A percentile compares a stretch with the other conserved stretches of the same genome.
phyloP scores from a whole-genome alignment of 371 early-diverging fungal species.

The Synchytrium microbalum region DNA sequence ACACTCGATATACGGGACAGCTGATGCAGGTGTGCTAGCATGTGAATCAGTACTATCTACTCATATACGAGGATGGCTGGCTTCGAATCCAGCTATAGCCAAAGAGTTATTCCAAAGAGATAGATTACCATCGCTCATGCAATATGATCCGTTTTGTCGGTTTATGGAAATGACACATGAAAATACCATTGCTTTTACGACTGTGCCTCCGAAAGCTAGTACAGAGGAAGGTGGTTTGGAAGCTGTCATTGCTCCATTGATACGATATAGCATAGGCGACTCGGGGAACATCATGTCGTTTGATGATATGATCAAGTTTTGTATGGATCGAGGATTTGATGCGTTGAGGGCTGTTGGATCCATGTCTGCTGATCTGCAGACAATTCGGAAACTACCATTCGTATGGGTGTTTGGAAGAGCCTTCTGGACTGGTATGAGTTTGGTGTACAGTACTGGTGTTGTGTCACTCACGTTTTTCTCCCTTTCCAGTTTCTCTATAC shows the following conservation, averaged over 20 bases:
- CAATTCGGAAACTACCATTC: slow-evolving; percentile 18
- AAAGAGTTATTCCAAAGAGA: slow-evolving; percentile 15
- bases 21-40: slow-evolving; percentile 28
- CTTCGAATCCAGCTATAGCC: slow-evolving; percentile 10
- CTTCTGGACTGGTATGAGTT: no score
- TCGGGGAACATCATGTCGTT: slow-evolving; percentile 18
- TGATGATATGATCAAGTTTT: slow-evolving; percentile 16
- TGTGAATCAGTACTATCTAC: slow-evolving; percentile 18
- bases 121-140: slow-evolving; percentile 22
- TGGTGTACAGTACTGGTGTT: no score
- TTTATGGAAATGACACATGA: slow-evolving; percentile 13
- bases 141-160: slow-evolving; percentile 21
- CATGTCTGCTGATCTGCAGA: not conserved
- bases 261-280: slow-evolving; percentile 25
- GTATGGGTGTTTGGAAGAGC: slow-evolving; percentile 26
- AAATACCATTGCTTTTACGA: slow-evolving; percentile 16
- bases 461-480: no score
- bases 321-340: slow-evolving; percentile 9
- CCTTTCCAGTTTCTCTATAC: slow-evolving; percentile 25
- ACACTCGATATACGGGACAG: slow-evolving; percentile 28
- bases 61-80: slow-evolving; percentile 13
- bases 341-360: not conserved
- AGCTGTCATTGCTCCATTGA: slow-evolving; percentile 9
- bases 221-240: not conserved
- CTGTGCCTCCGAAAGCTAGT: slow-evolving; percentile 12